Base-by-base conservation (phyloP, 2,329 filamentous ascomycete species). In the Neofusicoccum ribis region DNA sequence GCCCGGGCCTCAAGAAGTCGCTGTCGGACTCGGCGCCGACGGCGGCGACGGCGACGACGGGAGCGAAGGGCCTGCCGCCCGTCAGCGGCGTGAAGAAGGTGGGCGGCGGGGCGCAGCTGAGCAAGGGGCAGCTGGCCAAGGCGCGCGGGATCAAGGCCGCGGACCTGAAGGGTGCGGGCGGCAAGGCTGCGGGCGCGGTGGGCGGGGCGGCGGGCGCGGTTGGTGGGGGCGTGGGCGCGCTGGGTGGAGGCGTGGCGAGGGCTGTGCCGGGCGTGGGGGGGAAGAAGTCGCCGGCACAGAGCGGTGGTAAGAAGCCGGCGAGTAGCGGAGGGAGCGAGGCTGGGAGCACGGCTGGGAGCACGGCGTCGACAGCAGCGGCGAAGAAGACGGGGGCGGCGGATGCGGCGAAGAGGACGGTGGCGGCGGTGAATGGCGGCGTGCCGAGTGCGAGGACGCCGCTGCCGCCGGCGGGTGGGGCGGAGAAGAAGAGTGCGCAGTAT, bases 71-170 rank as follows among this genome's bases (percentile, higher is more conserved):
- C 23, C 23, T 3, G 23, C 23, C 23, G 23, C 23, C 23, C 23
- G 23, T 3, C 23, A 23, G 27, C 27, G 27, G 27, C 27, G 27
- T 31, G 5, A 31, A 31, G 27, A 31, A 31, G 27, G 27, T 31
- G 5, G 27, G 27, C 6, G 5, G 5, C 36, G 37, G 34, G 12
- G 6, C 37, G 14, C 8, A 63, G 17, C 17, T 56, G 12, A 64
- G 61, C 50, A 64, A 56, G 9, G 61, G 61, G 14, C 61, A 64
- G 61, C 27, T 56, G 39, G 61, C 61, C 11, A 63, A 63, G 60
- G 27, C 36, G 27, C 23, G 60, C 11, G 60, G 60, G n/a, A 36
- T 63, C 23, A 54, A 44, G 37, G 47, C 20, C 2, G 50, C 44
- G 39, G 60, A 63, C 9, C 12, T 52, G 37, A 49, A 47, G 62